Base-by-base conservation (phyloP, 164 flowering plant genomes). In the Berberis vulgaris region DNA sequence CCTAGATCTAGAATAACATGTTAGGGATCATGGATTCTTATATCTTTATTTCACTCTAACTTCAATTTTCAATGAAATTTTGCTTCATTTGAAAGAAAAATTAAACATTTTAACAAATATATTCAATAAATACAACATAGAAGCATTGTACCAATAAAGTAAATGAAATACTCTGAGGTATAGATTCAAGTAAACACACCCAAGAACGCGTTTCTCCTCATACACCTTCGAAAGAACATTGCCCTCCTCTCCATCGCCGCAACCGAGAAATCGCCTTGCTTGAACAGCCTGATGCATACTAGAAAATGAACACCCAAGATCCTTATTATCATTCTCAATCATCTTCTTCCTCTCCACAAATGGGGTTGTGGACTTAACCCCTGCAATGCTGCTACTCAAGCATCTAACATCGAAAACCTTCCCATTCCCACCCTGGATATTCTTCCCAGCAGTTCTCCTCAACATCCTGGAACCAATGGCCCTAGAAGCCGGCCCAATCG, bases 241-340 rank as follows among this genome's bases (percentile, higher is more conserved):
- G 11, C 83, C 91, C 62, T 90, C 88, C 42, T 82, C 92, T 2
- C 94, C 97, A 64, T 87, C 92, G 7, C 85, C 85, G 60, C 84
- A 82, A n/a, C 97, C 87, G 65, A 90, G 80, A 73, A 90, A 90
- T 2, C 63, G 60, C 79, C 97, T 82, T 63, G 52, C 77, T 53
- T 84, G 91, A 11, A 73, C 41, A 64, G 57, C 57, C 56, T 54
- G 45, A 49, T 9, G 45, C 40, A 50, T 45, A 9, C 55, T 57
- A 1, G 72, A 63, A 7, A 60, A 60, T 47, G 62, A 65, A 50
- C 44, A 41, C n/a, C n/a, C n/a, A 2, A n/a, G 6, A 7, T 7
- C 1, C 54, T 60, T 60, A 50, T 64, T 65, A 49, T 47, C 43
- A 58, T 50, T 12, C 39, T 40, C 68, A 45, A 47, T 42, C 52